Evolutionary conservation across 768 basidiomycete species (phyloP), one percentile per base, ranked within the genome.

Genomic region (Agrocybe praecox): DNA sequence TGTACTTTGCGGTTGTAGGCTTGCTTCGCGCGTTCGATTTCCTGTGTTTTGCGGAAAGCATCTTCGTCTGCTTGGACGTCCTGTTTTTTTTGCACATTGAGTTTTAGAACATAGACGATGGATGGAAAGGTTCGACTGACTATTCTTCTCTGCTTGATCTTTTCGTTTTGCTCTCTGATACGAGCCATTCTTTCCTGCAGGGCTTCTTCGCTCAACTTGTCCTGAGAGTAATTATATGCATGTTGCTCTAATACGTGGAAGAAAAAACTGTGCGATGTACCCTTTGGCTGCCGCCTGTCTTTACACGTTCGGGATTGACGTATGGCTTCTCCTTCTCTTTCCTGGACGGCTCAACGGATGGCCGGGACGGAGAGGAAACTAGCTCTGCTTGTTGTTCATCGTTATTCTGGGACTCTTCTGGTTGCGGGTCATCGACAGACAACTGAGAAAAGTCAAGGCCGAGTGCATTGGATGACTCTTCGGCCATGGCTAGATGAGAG

Each of bases 61-160:
- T 87, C 86, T 71, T 90, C 89, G 60, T 94, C 92, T 33, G 90
- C 89, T 70, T 85, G 80, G 6, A 94, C 90, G 60, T 90, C 89
- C 90, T 91, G 61, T 52, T 26, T 23, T n/a, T n/a, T n/a, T n/a
- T n/a, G n/a, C n/a, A 22, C 17, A 43, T 4, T 17, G 7, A 46
- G 4, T 46, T 26, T 17, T 44, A 48, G 59, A 33, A 46, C 40
- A 33, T 17, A 18, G 34, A 49, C 43, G 40, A 42, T 55, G 36
- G 40, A 43, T 24, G 45, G 7, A 49, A 24, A n/a, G n/a, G n/a
- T n/a, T n/a, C n/a, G n/a, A 53, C 82, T 63, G 55, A 87, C 89
- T 69, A 82, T 61, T 61, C 86, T 76, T 51, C 88, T 76, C 64
- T 87, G 86, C 65, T 87, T 89, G 65, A 91, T 90, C 72, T 83